Percentiles rank a stretch among this genome's conserved stretches.
These are phyloP conservation scores for Cladosporium sp. DNA, from an alignment of 2,329 filamentous ascomycete genomes.

Conservation along the genomic window DNA sequence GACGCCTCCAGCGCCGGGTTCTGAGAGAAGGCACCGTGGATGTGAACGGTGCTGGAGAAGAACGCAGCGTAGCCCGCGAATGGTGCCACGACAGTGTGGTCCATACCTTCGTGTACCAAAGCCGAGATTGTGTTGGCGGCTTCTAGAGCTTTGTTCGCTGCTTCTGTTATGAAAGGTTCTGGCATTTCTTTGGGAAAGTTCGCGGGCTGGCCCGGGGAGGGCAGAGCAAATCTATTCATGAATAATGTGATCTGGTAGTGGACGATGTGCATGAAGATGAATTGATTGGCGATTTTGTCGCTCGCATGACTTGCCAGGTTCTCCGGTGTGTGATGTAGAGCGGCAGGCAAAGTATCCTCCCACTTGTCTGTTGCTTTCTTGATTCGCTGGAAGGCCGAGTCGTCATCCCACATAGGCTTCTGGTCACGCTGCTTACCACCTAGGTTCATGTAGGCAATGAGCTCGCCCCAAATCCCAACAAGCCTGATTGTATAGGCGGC, in stretches of 20 bases:
- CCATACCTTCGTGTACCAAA: conserved; percentile 76
- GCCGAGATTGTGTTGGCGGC: conserved; percentile 86
- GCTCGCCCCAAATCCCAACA: conserved; percentile 84
- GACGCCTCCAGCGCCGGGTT: conserved; percentile 72
- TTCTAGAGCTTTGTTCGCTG: conserved; percentile 70
- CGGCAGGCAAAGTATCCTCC: conserved; percentile 65
- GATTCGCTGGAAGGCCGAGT: conserved; percentile 74
- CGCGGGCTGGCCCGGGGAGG: conserved; percentile 62
- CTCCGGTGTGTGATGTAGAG: conserved; percentile 72
- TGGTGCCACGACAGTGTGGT: conserved; percentile 79
- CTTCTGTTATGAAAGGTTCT: conserved; percentile 73
- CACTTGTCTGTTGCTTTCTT: conserved; percentile 72
- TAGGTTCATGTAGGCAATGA: conserved; percentile 87
- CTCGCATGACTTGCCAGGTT: conserved; percentile 84
- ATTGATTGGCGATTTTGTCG: conserved; percentile 85
- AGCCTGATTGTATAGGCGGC: conserved; percentile 85
- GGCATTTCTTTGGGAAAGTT: conserved; percentile 65
- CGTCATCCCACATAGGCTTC: conserved; percentile 75
- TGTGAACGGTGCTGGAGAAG: conserved; percentile 89
- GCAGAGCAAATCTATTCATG: conserved; percentile 82
- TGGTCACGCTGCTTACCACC: conserved; percentile 79
- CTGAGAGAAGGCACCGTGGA: conserved; percentile 86
- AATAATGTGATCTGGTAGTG: conserved; percentile 89
- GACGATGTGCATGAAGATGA: conserved; percentile 86
- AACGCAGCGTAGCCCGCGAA: conserved; percentile 96